These are phyloP conservation scores for Globisporangium parvum DNA, from an alignment of 352 stramenopile species.

Conservation along the genomic window DNA sequence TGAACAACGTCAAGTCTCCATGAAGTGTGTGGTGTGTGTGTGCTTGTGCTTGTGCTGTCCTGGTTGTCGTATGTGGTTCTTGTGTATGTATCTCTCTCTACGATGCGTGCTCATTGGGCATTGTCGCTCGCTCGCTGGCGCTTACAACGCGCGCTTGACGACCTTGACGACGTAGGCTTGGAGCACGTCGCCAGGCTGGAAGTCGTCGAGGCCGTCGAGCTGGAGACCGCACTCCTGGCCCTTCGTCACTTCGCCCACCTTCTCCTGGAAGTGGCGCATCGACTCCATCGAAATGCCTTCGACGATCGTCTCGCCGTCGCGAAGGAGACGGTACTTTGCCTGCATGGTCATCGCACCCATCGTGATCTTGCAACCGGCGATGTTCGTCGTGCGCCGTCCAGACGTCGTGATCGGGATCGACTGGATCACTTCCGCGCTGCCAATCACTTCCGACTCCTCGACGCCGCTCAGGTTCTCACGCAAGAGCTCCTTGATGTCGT, in stretches of 20 bases:
- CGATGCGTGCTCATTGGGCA: not conserved
- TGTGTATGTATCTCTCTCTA: too few relatives aligned
- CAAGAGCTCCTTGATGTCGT: conserved; percentile 84
- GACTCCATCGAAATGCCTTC: conserved; percentile 83
- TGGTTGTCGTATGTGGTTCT: too few relatives aligned
- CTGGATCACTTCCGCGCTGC: conserved; percentile 74
- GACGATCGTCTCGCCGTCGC: conserved; percentile 88
- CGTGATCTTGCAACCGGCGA: conserved; percentile 95
- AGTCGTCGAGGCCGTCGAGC: conserved; percentile 90
- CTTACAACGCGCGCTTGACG: conserved; percentile 59
- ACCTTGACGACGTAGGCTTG: conserved; percentile 83
- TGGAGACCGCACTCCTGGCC: conserved; percentile 98
- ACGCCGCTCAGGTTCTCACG: conserved; percentile 58
- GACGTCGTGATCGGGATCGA: conserved; percentile 81
- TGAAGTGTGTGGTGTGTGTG: too few relatives aligned
- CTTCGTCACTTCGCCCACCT: conserved; percentile 88
- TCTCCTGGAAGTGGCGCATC: conserved; percentile 90
- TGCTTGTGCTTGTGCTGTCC: too few relatives aligned
- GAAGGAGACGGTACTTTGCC: conserved; percentile 78
- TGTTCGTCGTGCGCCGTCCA: conserved; percentile 87
- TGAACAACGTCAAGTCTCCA: too few relatives aligned
- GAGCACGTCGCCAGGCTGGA: conserved; percentile 93
- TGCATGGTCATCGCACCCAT: conserved; percentile 89
- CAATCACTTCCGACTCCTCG: conserved; percentile 59
- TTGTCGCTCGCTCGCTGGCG: not conserved